Evolutionary conservation across 768 basidiomycete genomes (phyloP).

Genomic region (Mycena venus): DNA sequence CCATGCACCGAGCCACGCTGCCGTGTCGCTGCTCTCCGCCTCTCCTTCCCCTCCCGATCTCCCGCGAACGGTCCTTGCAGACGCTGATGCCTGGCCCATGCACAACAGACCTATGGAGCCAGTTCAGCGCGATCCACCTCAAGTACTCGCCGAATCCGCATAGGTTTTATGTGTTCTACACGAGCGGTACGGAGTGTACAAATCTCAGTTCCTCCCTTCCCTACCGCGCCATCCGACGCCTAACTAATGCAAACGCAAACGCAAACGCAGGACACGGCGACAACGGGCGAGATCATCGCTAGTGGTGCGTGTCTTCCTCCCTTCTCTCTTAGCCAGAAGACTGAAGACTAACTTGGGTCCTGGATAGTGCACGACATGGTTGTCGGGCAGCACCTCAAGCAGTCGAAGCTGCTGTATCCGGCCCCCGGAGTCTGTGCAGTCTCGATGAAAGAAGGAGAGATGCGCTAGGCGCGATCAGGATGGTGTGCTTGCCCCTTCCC

Average conservation of each 20-base stretch:
- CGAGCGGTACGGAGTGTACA: slow-evolving; percentile 73
- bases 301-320: slow-evolving; percentile 68
- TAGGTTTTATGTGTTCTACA: slow-evolving; percentile 84
- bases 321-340: slow-evolving; percentile 44
- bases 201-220: no score
- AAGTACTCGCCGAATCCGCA: slow-evolving; percentile 81
- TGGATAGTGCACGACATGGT: slow-evolving; percentile 88
- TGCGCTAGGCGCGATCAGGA: no score
- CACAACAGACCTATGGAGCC: slow-evolving; percentile 70
- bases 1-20: no score
- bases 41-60: no score
- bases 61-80: no score
- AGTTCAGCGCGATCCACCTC: slow-evolving; percentile 82
- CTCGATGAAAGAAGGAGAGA: no score
- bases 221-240: no score
- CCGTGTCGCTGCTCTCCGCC: no score
- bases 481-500: no score
- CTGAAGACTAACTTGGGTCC: slow-evolving; percentile 35
- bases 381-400: slow-evolving; percentile 81
- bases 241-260: no score
- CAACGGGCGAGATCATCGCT: slow-evolving; percentile 82
- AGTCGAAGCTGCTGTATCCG: slow-evolving; percentile 78
- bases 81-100: no score
- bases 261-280: slow-evolving; percentile 79
- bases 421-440: no score